Evolutionary conservation across 1,139 yeast genomes (phyloP), one percentile per base, ranked within the genome.

Genomic region (Geotrichum australiense): DNA sequence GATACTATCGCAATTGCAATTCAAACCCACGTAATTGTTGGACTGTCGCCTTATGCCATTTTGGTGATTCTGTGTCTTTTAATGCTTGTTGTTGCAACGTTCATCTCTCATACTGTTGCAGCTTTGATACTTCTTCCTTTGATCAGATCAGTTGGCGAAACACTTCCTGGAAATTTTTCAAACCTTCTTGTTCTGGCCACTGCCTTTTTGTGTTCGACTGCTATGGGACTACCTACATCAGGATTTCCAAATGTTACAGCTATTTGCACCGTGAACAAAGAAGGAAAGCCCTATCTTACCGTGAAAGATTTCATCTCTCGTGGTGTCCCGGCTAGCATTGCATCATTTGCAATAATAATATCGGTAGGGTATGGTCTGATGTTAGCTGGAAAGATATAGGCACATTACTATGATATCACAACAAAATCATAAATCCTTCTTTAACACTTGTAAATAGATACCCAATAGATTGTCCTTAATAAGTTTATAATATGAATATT

Each of bases 161-260:
- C 79, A 19, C 68, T 89, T 63, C 68, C 68, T 36, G 71, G 73
- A 25, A 82, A 84, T 3, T 87, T 79, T 56, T 83, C 91, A 15
- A 66, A 74, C 43, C 61, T 87, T 42, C 67, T 89, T 55, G 81
- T 89, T 39, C 81, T 89, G 91, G 76, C 81, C 18, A 73, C 93
- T 12, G 91, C 95, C 0, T 68, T 89, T 53, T 64, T 89, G 48
- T 85, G 96, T 51, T 85, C 96, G 0, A 79, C 80, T 37, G 97
- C 96, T 2, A 89, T 89, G 96, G 96, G 94, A 8, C 70, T 89
- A 47, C 97, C 97, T 22, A 89, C 97, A 0, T 83, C 94, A 1
- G 96, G 97, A 0, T 89, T 89, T 73, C 97, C 97, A 12, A 89
- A 89, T 54, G 95, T 89, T 34, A 87, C 96, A 0, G 97, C 96